Conservation (phyloP, 2,329 filamentous ascomycete species). For the Bisporella sp. region DNA sequence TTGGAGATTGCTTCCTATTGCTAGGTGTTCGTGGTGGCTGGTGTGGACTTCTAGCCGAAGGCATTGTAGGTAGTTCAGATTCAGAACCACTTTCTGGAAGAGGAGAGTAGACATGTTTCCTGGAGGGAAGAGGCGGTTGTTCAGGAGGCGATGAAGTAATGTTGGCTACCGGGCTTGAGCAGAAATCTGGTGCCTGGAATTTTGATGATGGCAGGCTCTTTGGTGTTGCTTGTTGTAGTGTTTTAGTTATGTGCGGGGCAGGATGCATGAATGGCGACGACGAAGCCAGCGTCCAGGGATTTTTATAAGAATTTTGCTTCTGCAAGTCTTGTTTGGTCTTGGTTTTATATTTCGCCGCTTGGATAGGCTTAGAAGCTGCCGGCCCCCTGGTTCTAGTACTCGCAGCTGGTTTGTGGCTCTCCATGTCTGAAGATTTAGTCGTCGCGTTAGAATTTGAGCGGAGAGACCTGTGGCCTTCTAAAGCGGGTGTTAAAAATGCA, state of each 20-base stretch:
- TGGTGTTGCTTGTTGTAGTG: not conserved
- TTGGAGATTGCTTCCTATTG: not conserved
- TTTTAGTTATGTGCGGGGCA: slow-evolving; percentile 6
- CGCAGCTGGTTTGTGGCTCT: not conserved
- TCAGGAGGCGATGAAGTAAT: not conserved
- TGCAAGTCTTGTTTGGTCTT: slow-evolving; percentile 4
- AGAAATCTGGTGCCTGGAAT: not conserved
- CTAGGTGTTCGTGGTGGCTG: not conserved
- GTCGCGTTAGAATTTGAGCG: not conserved
- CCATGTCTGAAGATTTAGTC: not conserved
- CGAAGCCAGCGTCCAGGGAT: slow-evolving; percentile 10
- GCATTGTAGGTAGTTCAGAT: not conserved
- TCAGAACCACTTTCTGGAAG: not conserved
- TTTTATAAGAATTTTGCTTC: slow-evolving; percentile 10
- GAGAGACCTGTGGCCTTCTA: slow-evolving; percentile 7
- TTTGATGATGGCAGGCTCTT: not conserved
- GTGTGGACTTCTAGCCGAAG: not conserved
- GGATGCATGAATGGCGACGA: slow-evolving; percentile 4
- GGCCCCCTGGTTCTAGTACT: slow-evolving; percentile 2
- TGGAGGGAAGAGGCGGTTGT: not conserved
- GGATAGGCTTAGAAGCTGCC: not conserved
- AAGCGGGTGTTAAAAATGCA: slow-evolving; percentile 14
- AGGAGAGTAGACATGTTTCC: slow-evolving; percentile 7
- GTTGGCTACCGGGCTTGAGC: not conserved
- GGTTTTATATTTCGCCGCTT: not conserved